phyloP scores from a whole-genome alignment of 108 stramenopile genomes.

The Schizochytrium sp. region DNA sequence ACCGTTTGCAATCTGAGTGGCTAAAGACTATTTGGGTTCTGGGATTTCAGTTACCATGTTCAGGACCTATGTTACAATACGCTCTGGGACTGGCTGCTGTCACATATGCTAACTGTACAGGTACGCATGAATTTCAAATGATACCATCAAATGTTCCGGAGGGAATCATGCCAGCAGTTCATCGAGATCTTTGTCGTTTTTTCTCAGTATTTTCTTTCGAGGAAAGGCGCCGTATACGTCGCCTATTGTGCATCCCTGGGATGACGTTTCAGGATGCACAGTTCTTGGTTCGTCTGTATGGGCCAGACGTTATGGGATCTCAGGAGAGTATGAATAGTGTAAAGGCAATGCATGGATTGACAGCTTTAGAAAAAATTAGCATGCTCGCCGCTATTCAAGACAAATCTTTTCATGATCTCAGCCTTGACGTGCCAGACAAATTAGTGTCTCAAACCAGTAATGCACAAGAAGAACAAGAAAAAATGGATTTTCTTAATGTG shows the following conservation, averaged over 20 bases:
- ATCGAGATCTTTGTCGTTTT: background rate
- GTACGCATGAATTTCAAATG: no score
- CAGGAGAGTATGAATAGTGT: background rate
- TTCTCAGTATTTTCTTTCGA: background rate
- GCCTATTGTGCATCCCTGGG: background rate
- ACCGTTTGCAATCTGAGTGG: no score
- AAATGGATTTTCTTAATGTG: no score
- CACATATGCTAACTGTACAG: background rate
- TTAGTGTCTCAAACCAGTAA: no score
- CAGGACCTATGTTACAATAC: background rate
- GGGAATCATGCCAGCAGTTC: slow-evolving; percentile 12
- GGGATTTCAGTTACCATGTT: background rate
- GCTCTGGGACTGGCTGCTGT: background rate
- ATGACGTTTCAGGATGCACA: background rate
- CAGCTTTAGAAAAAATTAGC: background rate
- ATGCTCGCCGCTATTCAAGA: background rate
- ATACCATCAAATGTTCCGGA: background rate
- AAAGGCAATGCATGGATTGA: background rate
- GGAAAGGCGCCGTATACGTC: background rate
- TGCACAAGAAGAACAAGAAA: no score
- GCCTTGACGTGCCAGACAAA: no score
- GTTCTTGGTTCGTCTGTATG: background rate
- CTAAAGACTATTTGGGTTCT: no score
- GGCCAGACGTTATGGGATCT: background rate
- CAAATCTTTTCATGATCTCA: background rate